Evolutionary conservation across 805 yeast species (phyloP).

Genomic region (Saccharomycopsis synnaedendra): DNA sequence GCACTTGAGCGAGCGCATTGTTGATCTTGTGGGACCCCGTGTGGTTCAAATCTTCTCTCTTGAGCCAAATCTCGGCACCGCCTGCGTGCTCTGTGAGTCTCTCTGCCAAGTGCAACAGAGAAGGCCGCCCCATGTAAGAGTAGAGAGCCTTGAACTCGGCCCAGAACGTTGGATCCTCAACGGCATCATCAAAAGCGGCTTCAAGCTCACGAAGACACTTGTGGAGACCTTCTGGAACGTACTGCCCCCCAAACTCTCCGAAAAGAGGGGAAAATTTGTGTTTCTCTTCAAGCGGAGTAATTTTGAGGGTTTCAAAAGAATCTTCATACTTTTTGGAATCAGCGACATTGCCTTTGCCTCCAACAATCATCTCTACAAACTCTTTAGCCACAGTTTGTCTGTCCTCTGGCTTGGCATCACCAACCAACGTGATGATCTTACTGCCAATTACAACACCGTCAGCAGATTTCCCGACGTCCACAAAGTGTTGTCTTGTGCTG

Average conservation of each 20-base stretch:
- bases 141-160: slow-evolving; percentile 76
- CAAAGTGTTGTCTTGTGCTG: slow-evolving; percentile 82
- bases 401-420: slow-evolving; percentile 52
- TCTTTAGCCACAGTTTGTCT: slow-evolving; percentile 45
- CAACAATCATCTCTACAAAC: slow-evolving; percentile 61
- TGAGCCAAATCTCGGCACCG: slow-evolving; percentile 95
- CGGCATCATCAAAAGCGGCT: slow-evolving; percentile 75
- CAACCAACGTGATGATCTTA: slow-evolving; percentile 61
- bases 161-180: slow-evolving; percentile 90
- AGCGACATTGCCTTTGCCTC: slow-evolving; percentile 36
- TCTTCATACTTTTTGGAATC: slow-evolving; percentile 22
- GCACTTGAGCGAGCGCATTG: slow-evolving; percentile 73
- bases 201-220: slow-evolving; percentile 87
- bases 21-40: slow-evolving; percentile 85
- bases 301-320: slow-evolving; percentile 18
- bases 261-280: slow-evolving; percentile 70
- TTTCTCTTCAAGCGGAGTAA: slow-evolving; percentile 33
- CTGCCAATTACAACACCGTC: slow-evolving; percentile 98
- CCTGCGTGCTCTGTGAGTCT: slow-evolving; percentile 84
- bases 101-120: slow-evolving; percentile 83
- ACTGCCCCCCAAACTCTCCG: slow-evolving; percentile 97
- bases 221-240: slow-evolving; percentile 93
- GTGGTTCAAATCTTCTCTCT: slow-evolving; percentile 91
- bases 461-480: slow-evolving; percentile 64
- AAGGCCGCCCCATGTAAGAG: slow-evolving; percentile 94